Evolutionary conservation across 805 yeast genomes (phyloP).

Genomic region (Wickerhamomyces sydowiorum): DNA sequence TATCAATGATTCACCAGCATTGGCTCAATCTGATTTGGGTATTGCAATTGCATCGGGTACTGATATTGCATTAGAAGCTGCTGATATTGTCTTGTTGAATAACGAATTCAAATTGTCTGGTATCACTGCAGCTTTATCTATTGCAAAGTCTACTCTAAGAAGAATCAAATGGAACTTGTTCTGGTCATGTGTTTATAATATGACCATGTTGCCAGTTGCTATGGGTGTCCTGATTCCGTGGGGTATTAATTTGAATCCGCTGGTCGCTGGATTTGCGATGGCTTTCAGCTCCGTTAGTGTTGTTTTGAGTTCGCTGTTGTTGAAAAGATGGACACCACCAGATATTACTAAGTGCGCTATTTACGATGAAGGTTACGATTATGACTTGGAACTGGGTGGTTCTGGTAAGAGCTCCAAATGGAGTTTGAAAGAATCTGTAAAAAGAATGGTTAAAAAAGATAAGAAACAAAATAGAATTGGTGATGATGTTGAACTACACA

Average conservation of each 20-base stretch:
- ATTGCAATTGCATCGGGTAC: conserved; percentile 91
- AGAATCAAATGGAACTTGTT: conserved; percentile 77
- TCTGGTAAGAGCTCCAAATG: conserved; percentile 4
- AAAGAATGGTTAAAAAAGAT: conserved; percentile 5
- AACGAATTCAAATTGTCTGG: conserved; percentile 35
- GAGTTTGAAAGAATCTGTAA: conserved; percentile 12
- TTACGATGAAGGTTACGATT: conserved; percentile 3
- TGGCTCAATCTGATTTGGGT: conserved; percentile 84
- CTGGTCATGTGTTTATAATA: conserved; percentile 83
- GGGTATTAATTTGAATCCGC: conserved; percentile 74
- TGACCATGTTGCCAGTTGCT: conserved; percentile 86
- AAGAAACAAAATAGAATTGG: neutral
- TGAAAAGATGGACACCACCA: conserved; percentile 58
- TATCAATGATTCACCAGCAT: conserved; percentile 95
- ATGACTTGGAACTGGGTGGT: conserved; percentile 14
- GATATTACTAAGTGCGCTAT: conserved; percentile 4
- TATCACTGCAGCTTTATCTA: conserved; percentile 55
- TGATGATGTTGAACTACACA: conserved; percentile 16
- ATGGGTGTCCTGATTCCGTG: conserved; percentile 87
- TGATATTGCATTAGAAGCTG: conserved; percentile 95
- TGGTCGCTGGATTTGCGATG: conserved; percentile 90
- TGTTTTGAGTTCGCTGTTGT: conserved; percentile 67
- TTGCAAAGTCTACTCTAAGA: conserved; percentile 63
- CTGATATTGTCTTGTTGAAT: conserved; percentile 77
- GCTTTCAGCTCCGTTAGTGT: conserved; percentile 90